Percentiles rank a stretch among this genome's conserved stretches.
Conservation (phyloP, 2,329 filamentous ascomycete species). For the Xylaria sp. region DNA sequence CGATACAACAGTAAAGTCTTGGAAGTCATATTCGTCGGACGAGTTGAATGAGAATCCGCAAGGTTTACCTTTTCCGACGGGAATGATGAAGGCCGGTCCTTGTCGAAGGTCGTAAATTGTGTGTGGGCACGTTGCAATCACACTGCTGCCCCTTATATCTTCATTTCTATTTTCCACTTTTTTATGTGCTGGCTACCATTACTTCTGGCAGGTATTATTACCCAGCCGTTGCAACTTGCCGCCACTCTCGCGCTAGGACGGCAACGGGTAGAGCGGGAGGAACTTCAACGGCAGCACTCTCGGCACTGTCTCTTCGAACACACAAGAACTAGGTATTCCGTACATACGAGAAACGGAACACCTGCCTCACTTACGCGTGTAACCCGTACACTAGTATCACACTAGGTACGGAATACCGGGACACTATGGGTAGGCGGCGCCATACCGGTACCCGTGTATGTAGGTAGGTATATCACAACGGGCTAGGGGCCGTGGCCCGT, state of each 20-base stretch:
- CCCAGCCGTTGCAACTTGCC: background rate
- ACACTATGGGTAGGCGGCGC: background rate
- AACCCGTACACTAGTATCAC: too few relatives aligned
- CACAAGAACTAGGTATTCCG: too few relatives aligned
- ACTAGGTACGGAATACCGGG: background rate
- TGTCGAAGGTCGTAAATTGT: background rate
- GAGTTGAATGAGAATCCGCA: background rate
- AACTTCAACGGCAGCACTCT: background rate
- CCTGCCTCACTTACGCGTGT: too few relatives aligned
- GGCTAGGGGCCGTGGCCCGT: background rate
- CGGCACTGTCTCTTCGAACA: background rate
- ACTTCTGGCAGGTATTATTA: background rate
- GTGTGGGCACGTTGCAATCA: background rate
- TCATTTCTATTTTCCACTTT: background rate
- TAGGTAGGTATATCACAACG: background rate
- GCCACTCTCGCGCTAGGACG: background rate
- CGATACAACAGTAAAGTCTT: background rate
- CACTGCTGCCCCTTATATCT: background rate
- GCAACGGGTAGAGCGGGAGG: background rate
- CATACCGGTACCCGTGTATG: background rate
- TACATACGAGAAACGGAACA: too few relatives aligned
- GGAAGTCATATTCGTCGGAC: background rate
- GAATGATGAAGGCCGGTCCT: background rate
- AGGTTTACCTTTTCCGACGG: background rate
- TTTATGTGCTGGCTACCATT: background rate